Conservation (phyloP, 768 basidiomycete genomes). For the Leccinum barrowsii region DNA sequence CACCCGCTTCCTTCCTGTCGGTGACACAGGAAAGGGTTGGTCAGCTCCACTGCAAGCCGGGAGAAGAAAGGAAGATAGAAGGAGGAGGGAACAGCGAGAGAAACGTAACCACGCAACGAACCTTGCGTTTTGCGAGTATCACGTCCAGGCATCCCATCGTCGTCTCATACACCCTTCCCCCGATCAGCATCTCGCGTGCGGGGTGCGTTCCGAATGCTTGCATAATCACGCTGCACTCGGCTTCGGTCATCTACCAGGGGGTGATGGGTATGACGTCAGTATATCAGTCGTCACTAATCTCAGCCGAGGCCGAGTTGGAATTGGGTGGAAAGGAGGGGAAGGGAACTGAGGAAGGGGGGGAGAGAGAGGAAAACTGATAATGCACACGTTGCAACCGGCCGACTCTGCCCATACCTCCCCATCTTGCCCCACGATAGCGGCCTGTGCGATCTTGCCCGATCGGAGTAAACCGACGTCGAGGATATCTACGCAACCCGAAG, state of each 20-base stretch:
- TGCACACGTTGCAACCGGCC: conserved; percentile 23
- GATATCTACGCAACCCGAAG: conserved; percentile 50
- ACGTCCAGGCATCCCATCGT: conserved; percentile 28
- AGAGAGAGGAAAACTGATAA: not conserved
- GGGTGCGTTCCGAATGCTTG: conserved; percentile 21
- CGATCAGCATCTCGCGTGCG: conserved; percentile 20
- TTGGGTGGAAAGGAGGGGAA: too few relatives aligned
- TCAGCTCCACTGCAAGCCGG: not conserved
- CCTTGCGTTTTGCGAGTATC: conserved; percentile 24
- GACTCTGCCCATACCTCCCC: conserved; percentile 33
- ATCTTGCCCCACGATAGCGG: conserved; percentile 46
- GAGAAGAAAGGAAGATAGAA: too few relatives aligned
- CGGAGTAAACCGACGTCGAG: conserved; percentile 80
- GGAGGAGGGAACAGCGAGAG: not conserved
- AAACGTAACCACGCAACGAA: not conserved
- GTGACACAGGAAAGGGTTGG: not conserved
- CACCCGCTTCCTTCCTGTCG: conserved; percentile 20
- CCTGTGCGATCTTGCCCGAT: conserved; percentile 66
- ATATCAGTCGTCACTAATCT: not conserved
- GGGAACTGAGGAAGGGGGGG: too few relatives aligned
- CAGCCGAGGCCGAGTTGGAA: not conserved
- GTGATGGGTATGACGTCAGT: not conserved
- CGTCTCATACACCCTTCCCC: conserved; percentile 21
- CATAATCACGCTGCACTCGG: conserved; percentile 18
- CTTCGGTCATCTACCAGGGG: conserved; percentile 19